Percentiles rank a stretch among this genome's conserved stretches.
Conservation (phyloP, 495 filamentous ascomycete species). For the Filosporella fistucella region DNA sequence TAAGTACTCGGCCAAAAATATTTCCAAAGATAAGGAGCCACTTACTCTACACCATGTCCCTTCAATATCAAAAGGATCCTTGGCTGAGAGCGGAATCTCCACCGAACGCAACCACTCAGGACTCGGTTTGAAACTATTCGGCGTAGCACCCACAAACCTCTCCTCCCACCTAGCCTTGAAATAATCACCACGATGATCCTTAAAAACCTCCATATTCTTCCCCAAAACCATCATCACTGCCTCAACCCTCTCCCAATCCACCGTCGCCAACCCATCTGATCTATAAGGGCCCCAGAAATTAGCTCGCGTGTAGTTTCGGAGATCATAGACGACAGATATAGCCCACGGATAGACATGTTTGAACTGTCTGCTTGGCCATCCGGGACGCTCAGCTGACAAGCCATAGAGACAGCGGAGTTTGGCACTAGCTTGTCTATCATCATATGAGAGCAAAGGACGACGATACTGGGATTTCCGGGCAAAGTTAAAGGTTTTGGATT, state of each 20-base stretch:
- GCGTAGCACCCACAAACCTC: conserved; percentile 49
- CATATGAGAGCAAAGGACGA: conserved; percentile 1
- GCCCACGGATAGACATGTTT: conserved; percentile 46
- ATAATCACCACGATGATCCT: conserved; percentile 32
- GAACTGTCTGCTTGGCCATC: conserved; percentile 24
- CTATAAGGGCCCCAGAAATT: conserved; percentile 60
- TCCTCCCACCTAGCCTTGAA: conserved; percentile 41
- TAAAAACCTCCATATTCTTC: conserved; percentile 45
- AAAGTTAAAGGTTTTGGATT: conserved; percentile 48
- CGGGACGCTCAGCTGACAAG: conserved; percentile 33
- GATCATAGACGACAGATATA: conserved; percentile 57
- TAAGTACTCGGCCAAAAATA: background rate
- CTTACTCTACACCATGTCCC: conserved; percentile 54
- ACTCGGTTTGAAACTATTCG: conserved; percentile 25
- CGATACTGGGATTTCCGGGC: conserved; percentile 17
- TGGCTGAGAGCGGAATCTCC: no score
- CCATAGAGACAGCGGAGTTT: conserved; percentile 61
- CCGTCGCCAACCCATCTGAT: conserved; percentile 41
- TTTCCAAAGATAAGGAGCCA: background rate
- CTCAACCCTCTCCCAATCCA: conserved; percentile 71
- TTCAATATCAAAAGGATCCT: conserved; percentile 56
- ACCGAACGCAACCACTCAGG: no score
- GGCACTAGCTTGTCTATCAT: conserved; percentile 50
- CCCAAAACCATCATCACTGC: conserved; percentile 57
- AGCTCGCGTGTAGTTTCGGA: conserved; percentile 51